Evolutionary conservation across 2,329 filamentous ascomycete species (phyloP).

Genomic region (Aureobasidium subglaciale): DNA sequence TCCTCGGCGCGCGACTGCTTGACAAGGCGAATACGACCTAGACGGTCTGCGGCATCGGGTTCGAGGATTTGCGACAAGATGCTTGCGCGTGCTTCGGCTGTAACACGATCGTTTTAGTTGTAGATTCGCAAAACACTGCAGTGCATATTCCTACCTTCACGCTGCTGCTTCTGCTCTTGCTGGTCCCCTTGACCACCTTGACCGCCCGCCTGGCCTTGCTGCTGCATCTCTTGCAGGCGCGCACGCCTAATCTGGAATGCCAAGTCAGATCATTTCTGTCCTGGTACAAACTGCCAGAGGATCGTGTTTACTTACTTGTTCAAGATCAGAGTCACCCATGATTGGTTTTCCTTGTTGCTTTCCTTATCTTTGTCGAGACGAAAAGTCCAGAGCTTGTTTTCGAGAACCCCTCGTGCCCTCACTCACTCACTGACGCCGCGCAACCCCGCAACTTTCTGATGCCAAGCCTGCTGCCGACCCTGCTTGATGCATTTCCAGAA

Average conservation of each 20-base stretch:
- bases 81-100: constrained; percentile 64
- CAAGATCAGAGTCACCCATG: constrained; percentile 61
- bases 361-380: constrained; percentile 3
- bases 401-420: neutral
- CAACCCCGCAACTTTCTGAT: neutral
- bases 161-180: constrained; percentile 57
- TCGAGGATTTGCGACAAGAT: constrained; percentile 90
- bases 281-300: neutral
- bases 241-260: constrained; percentile 71
- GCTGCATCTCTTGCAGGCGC: constrained; percentile 86
- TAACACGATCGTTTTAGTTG: constrained; percentile 18
- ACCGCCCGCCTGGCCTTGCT: constrained; percentile 45
- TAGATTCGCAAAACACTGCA: too few species aligned
- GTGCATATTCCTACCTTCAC: constrained; percentile 7
- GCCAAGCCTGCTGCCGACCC: neutral
- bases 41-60: constrained; percentile 84
- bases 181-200: constrained; percentile 41
- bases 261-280: neutral
- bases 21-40: constrained; percentile 90
- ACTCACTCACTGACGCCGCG: neutral
- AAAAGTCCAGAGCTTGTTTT: constrained; percentile 7
- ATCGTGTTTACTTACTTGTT: constrained; percentile 42
- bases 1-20: constrained; percentile 86
- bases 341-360: neutral
- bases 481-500: neutral